Evolutionary conservation across 345 rosid species (phyloP), one percentile per base, ranked within the genome.

Genomic region (Gossypium stocksii): DNA sequence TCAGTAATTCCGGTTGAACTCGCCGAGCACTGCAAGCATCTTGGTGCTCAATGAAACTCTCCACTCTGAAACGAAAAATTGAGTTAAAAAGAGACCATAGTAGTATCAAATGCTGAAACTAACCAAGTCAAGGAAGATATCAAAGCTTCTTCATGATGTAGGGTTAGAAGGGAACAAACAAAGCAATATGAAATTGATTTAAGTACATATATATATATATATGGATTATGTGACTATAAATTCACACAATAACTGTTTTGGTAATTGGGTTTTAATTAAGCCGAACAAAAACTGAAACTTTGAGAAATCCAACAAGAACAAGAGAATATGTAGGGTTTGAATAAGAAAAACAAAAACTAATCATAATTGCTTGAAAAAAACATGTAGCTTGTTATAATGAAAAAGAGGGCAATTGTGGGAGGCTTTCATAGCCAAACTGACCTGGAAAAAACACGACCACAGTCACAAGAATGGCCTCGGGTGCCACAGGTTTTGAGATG

Each of bases 401-500:
- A 54, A 54, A 19, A 17, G 68, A 54, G 20, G 13, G 60, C 2
- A 10, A 56, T 10, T 9, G 19, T 1, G 3, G 11, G 7, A 8
- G 9, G 44, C 11, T 25, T 17, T n/a, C 22, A 51, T n/a, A 13
- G 41, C 34, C 5, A 20, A 23, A 58, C 41, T 17, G 70, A 89
- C 97, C 97, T 86, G 89, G 97, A 91, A 77, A 91, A 91, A 76
- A 91, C 97, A 4, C 97, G 92, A 80, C 97, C 97, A 74, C 97
- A 91, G 81, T 91, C 97, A 54, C 97, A 91, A 53, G 94, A 91
- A 77, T 91, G 97, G 63, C 97, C 97, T 74, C 97, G 76, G n/a
- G 94, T 91, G 54, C 97, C 97, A 77, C 97, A 91, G 72, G 93
- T 91, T 77, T 89, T 91, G 78, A 91, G 91, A 76, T 91, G 97